A percentile compares a stretch with the other conserved stretches of the same genome.
These are phyloP conservation scores for Venturia carpophila DNA, from an alignment of 2,329 filamentous ascomycete species.

Conservation along the genomic window DNA sequence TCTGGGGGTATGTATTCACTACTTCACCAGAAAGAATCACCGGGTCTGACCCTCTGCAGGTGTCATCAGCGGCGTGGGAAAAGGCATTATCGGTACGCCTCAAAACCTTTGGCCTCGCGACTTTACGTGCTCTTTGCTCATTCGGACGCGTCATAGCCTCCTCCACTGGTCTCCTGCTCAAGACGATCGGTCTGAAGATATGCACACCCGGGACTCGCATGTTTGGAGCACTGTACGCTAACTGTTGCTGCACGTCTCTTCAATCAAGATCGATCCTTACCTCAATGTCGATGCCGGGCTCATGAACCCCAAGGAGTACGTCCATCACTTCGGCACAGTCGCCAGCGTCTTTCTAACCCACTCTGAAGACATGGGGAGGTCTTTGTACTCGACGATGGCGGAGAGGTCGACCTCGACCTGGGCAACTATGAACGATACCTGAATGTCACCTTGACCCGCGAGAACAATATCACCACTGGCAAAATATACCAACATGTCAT, in stretches of 20 bases:
- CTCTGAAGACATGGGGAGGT: conserved; percentile 68
- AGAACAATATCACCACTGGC: conserved; percentile 96
- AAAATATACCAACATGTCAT: conserved; percentile 93
- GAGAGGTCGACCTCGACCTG: conserved; percentile 66
- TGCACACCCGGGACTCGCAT: conserved; percentile 31
- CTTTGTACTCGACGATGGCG: conserved; percentile 79
- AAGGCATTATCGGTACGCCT: conserved; percentile 59
- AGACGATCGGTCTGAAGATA: conserved; percentile 73
- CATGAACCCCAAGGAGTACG: conserved; percentile 58
- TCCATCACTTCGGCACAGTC: background rate
- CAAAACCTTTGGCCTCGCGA: conserved; percentile 12
- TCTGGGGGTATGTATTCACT: conserved; percentile 17
- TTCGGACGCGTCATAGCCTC: conserved; percentile 47
- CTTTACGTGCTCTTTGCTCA: conserved; percentile 19
- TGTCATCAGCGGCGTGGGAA: conserved; percentile 53
- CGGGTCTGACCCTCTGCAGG: conserved; percentile 26
- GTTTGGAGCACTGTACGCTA: conserved; percentile 22
- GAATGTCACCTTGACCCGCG: conserved; percentile 68
- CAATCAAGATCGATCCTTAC: conserved; percentile 66
- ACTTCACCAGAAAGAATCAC: background rate
- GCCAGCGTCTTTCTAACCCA: background rate
- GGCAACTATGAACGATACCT: conserved; percentile 78
- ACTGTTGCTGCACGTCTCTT: conserved; percentile 46
- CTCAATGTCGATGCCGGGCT: conserved; percentile 70
- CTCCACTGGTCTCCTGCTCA: conserved; percentile 66